These are phyloP conservation scores for Giardia duodenalis DNA, from an alignment of 208 protist genomes.

Conservation along the genomic window DNA sequence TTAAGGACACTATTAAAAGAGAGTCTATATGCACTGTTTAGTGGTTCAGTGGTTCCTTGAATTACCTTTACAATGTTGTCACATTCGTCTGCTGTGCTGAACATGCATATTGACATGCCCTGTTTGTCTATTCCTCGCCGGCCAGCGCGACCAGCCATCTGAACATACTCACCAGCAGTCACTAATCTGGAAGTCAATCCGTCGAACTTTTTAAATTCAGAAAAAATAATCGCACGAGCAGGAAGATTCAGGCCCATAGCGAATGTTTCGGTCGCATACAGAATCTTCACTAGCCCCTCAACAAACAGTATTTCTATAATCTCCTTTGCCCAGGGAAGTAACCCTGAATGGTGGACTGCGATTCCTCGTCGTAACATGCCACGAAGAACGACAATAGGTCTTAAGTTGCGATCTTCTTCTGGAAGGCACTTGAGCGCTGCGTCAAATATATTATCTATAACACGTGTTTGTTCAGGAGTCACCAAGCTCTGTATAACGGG, in stretches of 20 bases:
- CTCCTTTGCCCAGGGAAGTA: slow-evolving; percentile 97
- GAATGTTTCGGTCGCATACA: slow-evolving; percentile 99
- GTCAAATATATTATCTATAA: background rate
- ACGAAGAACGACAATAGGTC: slow-evolving; percentile 39
- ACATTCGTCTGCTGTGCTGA: background rate
- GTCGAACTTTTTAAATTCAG: slow-evolving; percentile 90
- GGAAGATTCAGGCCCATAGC: slow-evolving; percentile 98
- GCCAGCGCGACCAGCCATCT: slow-evolving; percentile 98
- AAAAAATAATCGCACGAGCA: slow-evolving; percentile 67
- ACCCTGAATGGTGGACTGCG: slow-evolving; percentile 95
- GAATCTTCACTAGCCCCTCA: slow-evolving; percentile 64
- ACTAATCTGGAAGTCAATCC: slow-evolving; percentile 77
- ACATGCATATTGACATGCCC: slow-evolving; percentile 91
- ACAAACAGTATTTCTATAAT: slow-evolving; percentile 98
- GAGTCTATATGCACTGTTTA: slow-evolving; percentile 39
- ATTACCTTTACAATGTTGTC: slow-evolving; percentile 11
- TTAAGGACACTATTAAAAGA: slow-evolving; percentile 35
- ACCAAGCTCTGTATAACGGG: background rate
- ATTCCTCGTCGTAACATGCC: slow-evolving; percentile 85
- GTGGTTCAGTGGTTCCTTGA: slow-evolving; percentile 30
- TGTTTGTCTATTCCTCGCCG: slow-evolving; percentile 90
- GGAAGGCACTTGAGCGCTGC: background rate
- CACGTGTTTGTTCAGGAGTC: background rate
- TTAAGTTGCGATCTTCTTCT: background rate
- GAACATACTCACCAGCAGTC: slow-evolving; percentile 90